phyloP scores from a whole-genome alignment of 305 asterid genomes.

The Ilex paraguariensis region DNA sequence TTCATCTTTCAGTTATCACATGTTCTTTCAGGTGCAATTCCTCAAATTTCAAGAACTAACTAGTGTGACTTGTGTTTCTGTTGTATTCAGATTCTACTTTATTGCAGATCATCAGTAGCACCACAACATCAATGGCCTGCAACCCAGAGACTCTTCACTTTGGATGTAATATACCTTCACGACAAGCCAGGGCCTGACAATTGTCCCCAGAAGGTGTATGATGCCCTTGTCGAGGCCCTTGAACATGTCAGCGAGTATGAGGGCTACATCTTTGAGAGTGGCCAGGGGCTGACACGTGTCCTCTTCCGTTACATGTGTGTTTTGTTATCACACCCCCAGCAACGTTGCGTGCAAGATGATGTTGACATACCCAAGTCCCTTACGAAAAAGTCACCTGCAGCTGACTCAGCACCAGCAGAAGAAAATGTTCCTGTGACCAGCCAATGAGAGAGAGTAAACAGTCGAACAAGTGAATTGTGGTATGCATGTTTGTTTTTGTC shows the following conservation, averaged over 20 bases:
- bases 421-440: conserved; percentile 38
- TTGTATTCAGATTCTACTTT: conserved; percentile 58
- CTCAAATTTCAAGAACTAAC: too few species aligned
- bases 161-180: conserved; percentile 87
- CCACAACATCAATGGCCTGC: conserved; percentile 70
- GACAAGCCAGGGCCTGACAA: conserved; percentile 94
- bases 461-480: neutral
- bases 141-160: conserved; percentile 66
- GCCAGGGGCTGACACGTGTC: conserved; percentile 79
- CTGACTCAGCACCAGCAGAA: conserved; percentile 46
- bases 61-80: neutral
- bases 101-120: conserved; percentile 77
- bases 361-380: conserved; percentile 71
- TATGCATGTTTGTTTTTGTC: neutral
- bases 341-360: conserved; percentile 82
- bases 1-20: neutral
- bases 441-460: conserved; percentile 30
- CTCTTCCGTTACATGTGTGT: conserved; percentile 71
- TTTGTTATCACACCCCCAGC: conserved; percentile 84
- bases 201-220: conserved; percentile 87
- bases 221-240: conserved; percentile 87
- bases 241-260: conserved; percentile 74
- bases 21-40: too few species aligned
- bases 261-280: conserved; percentile 87
- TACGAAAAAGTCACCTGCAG: conserved; percentile 41